These are phyloP conservation scores for Russula foetens DNA, from an alignment of 768 basidiomycete species.

Conservation along the genomic window DNA sequence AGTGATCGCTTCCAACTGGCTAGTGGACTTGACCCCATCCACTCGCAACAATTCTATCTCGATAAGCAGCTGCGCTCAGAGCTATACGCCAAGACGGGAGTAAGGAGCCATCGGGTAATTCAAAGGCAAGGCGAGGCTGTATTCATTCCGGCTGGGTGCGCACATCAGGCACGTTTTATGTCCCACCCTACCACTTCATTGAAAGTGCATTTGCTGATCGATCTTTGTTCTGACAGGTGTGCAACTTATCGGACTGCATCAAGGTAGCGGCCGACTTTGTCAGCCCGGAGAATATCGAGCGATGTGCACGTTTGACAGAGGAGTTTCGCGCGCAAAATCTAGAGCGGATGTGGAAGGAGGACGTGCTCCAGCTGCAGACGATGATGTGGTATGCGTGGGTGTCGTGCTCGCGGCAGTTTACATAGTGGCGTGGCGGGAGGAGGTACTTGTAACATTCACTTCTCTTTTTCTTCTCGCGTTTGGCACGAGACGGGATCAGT, in stretches of 20 bases:
- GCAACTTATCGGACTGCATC: conserved; percentile 87
- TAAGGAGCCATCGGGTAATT: conserved; percentile 77
- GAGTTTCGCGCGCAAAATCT: conserved; percentile 90
- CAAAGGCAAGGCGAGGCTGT: conserved; percentile 90
- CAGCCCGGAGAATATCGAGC: conserved; percentile 82
- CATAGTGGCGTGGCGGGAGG: neutral
- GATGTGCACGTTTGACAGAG: conserved; percentile 74
- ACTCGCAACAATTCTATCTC: conserved; percentile 82
- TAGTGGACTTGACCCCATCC: conserved; percentile 75
- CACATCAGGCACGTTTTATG: conserved; percentile 59
- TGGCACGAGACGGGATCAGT: conserved; percentile 2
- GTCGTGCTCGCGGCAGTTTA: conserved; percentile 39
- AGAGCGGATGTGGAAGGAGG: conserved; percentile 84
- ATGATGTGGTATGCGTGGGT: conserved; percentile 95
- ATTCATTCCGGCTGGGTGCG: conserved; percentile 91
- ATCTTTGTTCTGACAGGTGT: conserved; percentile 45
- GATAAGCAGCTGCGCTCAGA: conserved; percentile 58
- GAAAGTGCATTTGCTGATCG: neutral
- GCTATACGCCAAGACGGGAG: conserved; percentile 56
- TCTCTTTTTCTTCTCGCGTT: neutral
- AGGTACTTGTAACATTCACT: neutral
- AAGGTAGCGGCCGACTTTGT: conserved; percentile 95
- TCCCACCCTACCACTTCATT: neutral
- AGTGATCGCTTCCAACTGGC: conserved; percentile 58
- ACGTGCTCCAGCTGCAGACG: conserved; percentile 80